Conservation (phyloP, 805 yeast genomes). For the Ogataea nonfermentans region DNA sequence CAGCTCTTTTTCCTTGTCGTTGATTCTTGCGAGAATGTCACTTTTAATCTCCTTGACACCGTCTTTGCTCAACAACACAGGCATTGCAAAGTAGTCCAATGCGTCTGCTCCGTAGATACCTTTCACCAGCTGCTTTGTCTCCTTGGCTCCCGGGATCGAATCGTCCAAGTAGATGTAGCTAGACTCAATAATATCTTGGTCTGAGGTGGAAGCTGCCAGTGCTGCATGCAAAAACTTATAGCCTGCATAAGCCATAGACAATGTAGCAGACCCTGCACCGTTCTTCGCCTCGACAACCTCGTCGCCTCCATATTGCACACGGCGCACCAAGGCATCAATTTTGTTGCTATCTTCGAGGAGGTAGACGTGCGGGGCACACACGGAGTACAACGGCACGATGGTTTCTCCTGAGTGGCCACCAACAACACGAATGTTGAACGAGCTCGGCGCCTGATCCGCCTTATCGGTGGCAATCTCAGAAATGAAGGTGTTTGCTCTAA, state of each 20-base stretch:
- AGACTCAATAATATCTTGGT: slow-evolving; percentile 62
- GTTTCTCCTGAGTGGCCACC: slow-evolving; percentile 97
- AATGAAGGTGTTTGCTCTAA: slow-evolving; percentile 75
- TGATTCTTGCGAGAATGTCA: slow-evolving; percentile 47
- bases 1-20: slow-evolving; percentile 53
- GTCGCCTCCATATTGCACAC: slow-evolving; percentile 88
- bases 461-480: slow-evolving; percentile 49
- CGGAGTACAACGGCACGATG: slow-evolving; percentile 74
- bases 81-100: slow-evolving; percentile 57
- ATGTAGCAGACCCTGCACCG: slow-evolving; percentile 92
- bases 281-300: slow-evolving; percentile 94
- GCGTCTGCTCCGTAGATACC: slow-evolving; percentile 29
- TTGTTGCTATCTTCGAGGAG: slow-evolving; percentile 34
- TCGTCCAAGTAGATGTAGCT: slow-evolving; percentile 56
- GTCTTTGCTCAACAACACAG: slow-evolving; percentile 50
- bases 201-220: slow-evolving; percentile 62
- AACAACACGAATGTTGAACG: slow-evolving; percentile 66
- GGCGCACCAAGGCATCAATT: slow-evolving; percentile 62
- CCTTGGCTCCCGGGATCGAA: slow-evolving; percentile 49
- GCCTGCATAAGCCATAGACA: slow-evolving; percentile 95
- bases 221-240: slow-evolving; percentile 67
- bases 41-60: slow-evolving; percentile 60
- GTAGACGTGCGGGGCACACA: slow-evolving; percentile 32
- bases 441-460: slow-evolving; percentile 41
- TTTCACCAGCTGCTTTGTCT: slow-evolving; percentile 44